A percentile compares a stretch with the other conserved stretches of the same genome.
Evolutionary conservation across 2,329 filamentous ascomycete genomes (phyloP).

Genomic region (Cadophora gregata): DNA sequence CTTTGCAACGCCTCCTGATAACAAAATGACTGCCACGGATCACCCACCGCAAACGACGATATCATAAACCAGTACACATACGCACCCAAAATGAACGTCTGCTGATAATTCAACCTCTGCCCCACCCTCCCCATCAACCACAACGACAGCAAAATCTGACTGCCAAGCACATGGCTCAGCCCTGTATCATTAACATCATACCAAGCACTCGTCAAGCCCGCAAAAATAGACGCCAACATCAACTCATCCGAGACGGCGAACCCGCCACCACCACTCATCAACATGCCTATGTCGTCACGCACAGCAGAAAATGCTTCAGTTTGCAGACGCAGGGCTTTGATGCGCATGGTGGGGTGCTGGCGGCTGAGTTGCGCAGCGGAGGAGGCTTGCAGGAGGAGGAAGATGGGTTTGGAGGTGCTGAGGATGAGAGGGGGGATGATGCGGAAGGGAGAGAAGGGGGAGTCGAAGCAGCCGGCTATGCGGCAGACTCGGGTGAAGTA

Average conservation of each 20-base stretch:
- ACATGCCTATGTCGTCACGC: not conserved
- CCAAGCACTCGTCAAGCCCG: not conserved
- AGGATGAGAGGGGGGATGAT: conserved; percentile 1
- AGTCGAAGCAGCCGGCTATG: conserved; percentile 11
- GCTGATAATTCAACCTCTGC: not conserved
- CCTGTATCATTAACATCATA: conserved; percentile 5
- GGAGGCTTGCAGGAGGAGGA: not conserved
- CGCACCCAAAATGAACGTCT: not conserved
- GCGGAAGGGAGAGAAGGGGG: not conserved
- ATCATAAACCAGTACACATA: conserved; percentile 15
- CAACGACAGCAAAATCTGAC: not conserved
- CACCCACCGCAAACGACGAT: not conserved
- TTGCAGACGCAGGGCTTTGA: conserved; percentile 2
- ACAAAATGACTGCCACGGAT: conserved; percentile 5
- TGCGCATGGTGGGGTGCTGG: not conserved
- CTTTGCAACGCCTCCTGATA: not conserved
- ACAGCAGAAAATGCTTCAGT: not conserved
- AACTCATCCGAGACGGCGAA: conserved; percentile 5
- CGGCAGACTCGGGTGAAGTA: conserved; percentile 7
- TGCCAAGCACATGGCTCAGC: not conserved
- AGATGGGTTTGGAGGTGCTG: not conserved
- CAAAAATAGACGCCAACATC: not conserved
- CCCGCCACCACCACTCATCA: not conserved
- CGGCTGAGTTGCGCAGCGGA: conserved; percentile 1
- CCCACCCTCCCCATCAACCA: not conserved